phyloP scores from a whole-genome alignment of 805 yeast genomes.

The Starmerella scarabaei region DNA sequence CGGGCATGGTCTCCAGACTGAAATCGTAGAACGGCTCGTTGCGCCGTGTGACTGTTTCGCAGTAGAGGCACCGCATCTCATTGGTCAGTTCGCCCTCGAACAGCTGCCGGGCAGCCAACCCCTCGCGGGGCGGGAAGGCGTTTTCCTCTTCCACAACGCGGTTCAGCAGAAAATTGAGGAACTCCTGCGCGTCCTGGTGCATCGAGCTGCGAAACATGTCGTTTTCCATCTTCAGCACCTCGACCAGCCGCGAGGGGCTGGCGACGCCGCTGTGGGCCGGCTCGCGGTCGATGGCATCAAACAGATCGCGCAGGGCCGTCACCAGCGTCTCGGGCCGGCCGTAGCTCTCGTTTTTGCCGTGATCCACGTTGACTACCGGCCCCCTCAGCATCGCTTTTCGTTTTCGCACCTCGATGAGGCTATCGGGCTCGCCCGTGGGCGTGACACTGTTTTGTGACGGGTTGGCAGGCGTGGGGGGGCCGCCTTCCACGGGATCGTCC shows the following conservation, averaged over 20 bases:
- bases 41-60: constrained; percentile 68
- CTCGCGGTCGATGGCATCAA: constrained; percentile 70
- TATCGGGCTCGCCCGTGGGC: constrained; percentile 5
- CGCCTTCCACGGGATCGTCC: constrained; percentile 5
- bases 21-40: constrained; percentile 81
- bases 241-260: constrained; percentile 64
- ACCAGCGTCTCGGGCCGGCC: constrained; percentile 39
- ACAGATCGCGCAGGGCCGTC: constrained; percentile 68
- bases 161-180: constrained; percentile 73
- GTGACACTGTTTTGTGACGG: neutral
- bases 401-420: constrained; percentile 52
- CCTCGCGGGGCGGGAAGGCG: constrained; percentile 2
- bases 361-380: constrained; percentile 74
- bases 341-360: constrained; percentile 42
- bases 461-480: neutral
- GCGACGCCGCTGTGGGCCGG: constrained; percentile 63
- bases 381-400: constrained; percentile 66
- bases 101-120: constrained; percentile 39
- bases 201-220: constrained; percentile 74
- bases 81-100: constrained; percentile 79
- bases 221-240: constrained; percentile 66
- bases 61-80: constrained; percentile 78
- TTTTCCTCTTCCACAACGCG: constrained; percentile 43
- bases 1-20: constrained; percentile 67
- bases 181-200: constrained; percentile 99